These are phyloP conservation scores for Cucurbita pepo DNA, from an alignment of 306 rosid species.

Conservation along the genomic window DNA sequence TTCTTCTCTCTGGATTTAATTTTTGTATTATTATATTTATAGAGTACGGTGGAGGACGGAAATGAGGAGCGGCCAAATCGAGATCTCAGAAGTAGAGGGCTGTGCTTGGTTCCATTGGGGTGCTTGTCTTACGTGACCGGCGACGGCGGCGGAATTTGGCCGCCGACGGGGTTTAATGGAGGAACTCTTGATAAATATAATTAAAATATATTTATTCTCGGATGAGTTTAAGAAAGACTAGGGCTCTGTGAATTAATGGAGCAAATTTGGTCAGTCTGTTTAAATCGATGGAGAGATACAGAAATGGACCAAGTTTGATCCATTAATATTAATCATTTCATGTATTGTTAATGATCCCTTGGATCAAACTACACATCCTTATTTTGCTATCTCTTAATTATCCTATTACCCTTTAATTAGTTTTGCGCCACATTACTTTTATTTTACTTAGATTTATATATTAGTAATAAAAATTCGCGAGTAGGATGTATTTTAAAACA, in stretches of 20 bases:
- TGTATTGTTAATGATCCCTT: background rate
- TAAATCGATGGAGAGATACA: background rate
- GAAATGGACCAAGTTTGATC: constrained; percentile 78
- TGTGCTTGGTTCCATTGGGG: constrained; percentile 70
- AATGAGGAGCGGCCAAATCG: constrained; percentile 23
- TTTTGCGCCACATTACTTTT: background rate
- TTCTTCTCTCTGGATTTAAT: background rate
- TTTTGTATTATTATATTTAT: background rate
- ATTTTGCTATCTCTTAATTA: background rate
- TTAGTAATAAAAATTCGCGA: too few species aligned
- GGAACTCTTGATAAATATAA: constrained; percentile 9
- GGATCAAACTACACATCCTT: background rate
- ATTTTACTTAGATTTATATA: too few species aligned
- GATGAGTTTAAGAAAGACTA: background rate
- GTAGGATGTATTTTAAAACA: too few species aligned
- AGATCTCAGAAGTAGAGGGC: constrained; percentile 69
- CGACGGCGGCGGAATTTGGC: constrained; percentile 33
- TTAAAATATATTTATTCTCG: background rate
- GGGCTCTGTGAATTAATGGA: constrained; percentile 23
- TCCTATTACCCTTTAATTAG: background rate
- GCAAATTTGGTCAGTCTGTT: constrained; percentile 55
- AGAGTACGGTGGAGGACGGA: constrained; percentile 24
- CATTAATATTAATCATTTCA: constrained; percentile 29
- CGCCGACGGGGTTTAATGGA: constrained; percentile 35
- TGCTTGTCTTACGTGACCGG: constrained; percentile 65